Conservation (phyloP, 345 rosid species). For the Erucastrum elatum region DNA sequence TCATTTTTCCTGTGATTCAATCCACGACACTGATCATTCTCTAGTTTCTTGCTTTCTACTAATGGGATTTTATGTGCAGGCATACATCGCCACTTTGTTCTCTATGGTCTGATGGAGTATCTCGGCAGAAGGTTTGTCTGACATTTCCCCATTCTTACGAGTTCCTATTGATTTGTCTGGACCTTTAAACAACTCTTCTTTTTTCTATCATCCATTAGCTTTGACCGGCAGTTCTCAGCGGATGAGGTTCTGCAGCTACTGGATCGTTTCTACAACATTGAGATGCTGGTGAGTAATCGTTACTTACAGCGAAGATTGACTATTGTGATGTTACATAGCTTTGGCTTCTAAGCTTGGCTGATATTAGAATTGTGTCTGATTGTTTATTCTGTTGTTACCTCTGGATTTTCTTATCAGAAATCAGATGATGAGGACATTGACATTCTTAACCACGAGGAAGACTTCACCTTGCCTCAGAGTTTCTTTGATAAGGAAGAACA, state of each 20-base stretch:
- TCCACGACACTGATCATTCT: conserved; percentile 10
- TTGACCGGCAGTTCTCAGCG: conserved; percentile 77
- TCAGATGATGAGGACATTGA: conserved; percentile 87
- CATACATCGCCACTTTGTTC: conserved; percentile 89
- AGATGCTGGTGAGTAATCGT: conserved; percentile 69
- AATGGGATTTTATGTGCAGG: conserved; percentile 50
- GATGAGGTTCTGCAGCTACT: conserved; percentile 92
- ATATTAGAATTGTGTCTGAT: background rate
- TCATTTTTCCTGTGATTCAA: background rate
- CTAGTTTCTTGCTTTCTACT: conserved; percentile 16
- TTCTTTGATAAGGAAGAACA: conserved; percentile 81
- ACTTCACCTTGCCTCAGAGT: conserved; percentile 80
- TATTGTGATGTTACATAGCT: background rate
- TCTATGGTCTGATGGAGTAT: conserved; percentile 90
- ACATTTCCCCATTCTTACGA: background rate
- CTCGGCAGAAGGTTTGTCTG: conserved; percentile 72
- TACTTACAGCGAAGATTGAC: background rate
- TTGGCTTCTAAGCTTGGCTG: background rate
- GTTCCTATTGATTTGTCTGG: background rate
- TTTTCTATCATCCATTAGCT: conserved; percentile 45
- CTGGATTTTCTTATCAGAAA: conserved; percentile 51
- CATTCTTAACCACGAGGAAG: conserved; percentile 83
- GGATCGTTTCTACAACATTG: conserved; percentile 91
- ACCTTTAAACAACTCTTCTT: conserved; percentile 2
- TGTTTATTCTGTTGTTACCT: background rate